Evolutionary conservation across 139 green algal genomes (phyloP), one percentile per base, ranked within the genome.

Genomic region (Desmodesmus armatus): DNA sequence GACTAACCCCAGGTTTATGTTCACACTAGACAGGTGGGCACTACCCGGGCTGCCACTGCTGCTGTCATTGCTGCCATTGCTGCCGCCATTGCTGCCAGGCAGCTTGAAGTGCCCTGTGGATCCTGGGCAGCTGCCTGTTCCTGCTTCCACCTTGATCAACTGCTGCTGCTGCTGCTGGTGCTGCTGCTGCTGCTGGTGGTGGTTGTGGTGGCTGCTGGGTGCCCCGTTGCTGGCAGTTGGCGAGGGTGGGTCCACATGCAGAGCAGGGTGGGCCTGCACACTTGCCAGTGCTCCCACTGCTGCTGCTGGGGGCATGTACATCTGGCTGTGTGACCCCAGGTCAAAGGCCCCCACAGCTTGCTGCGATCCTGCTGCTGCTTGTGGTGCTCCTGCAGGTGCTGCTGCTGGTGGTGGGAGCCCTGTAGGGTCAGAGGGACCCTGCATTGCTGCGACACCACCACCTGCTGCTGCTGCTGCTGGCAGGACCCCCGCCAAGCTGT

Each of bases 341-440:
- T 51, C 35, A 37, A 33, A 37, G 29, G 27, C 15, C 67, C 31
- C 35, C 29, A 37, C 15, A 19, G 15, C 35, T 47, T 4, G 3
- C 67, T 11, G 35, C 33, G 25, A 35, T 75, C 35, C 67, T 80
- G 72, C 43, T 65, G 72, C 40, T 80, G 15, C 62, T 31, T 71
- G n/a, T 71, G n/a, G 15, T 7, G 11, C 62, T 41, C 15, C 11
- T 31, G 9, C 11, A 31, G 11, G 62, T 13, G 47, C 9, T 21
- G 47, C 47, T 55, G 47, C 47, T 55, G 47, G 47, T 21, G 13
- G 47, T 55, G n/a, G n/a, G n/a, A n/a, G n/a, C n/a, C n/a, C n/a
- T n/a, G n/a, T n/a, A n/a, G n/a, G n/a, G n/a, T n/a, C n/a, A n/a
- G n/a, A n/a, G n/a, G n/a, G n/a, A n/a, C n/a, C n/a, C n/a, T n/a